Percentiles rank a stretch among this genome's conserved stretches.
These are phyloP conservation scores for Hymenoscyphus fraxineus DNA, from an alignment of 2,329 filamentous ascomycete genomes.

Conservation along the genomic window DNA sequence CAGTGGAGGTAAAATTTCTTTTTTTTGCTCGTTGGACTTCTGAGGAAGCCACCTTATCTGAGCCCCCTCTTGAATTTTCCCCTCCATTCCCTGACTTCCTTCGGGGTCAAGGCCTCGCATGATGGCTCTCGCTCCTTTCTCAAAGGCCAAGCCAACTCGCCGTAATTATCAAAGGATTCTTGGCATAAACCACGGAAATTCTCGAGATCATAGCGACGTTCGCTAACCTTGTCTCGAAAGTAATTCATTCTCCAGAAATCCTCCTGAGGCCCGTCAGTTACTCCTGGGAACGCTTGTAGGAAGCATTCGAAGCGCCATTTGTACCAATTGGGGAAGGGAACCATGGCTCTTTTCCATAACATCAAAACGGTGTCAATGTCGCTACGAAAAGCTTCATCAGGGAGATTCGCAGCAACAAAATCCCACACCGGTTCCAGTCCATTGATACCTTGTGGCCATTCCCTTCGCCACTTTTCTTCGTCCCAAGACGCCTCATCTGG, in stretches of 20 bases:
- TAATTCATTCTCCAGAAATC: not conserved
- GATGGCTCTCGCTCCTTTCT: not conserved
- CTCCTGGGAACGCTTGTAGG: not conserved
- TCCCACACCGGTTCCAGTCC: no score
- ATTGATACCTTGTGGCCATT: no score
- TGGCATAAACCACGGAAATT: not conserved
- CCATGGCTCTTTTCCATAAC: no score
- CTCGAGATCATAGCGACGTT: not conserved
- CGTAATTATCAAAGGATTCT: not conserved
- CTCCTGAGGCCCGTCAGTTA: not conserved
- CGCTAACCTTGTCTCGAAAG: not conserved
- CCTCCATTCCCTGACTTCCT: not conserved
- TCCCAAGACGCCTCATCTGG: no score
- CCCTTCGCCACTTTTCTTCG: no score
- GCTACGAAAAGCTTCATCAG: no score
- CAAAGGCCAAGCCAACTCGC: not conserved
- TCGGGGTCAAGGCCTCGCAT: not conserved
- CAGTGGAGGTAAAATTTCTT: no score
- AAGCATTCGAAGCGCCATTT: not conserved
- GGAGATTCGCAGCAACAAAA: no score
- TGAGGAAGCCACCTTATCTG: no score
- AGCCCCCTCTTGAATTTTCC: not conserved
- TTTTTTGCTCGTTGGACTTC: no score
- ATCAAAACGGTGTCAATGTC: no score
- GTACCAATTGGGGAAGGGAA: no score